Base-by-base conservation (phyloP, 257 asterid genomes). In the Rauvolfia tetraphylla region DNA sequence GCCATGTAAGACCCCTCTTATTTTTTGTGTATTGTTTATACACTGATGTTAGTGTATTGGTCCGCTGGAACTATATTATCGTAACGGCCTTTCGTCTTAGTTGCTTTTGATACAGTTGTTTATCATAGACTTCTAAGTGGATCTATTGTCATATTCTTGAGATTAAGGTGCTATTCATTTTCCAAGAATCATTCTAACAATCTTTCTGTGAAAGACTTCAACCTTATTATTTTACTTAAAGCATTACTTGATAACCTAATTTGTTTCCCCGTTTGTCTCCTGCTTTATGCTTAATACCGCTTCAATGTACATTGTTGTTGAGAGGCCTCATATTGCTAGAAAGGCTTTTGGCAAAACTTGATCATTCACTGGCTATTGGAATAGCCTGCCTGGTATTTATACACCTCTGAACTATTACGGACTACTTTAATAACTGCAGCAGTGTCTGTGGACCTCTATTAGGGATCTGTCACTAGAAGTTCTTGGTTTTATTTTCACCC, bases 1-100 rank as follows among this genome's bases (percentile, higher is more conserved):
- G 93, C 77, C 99, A 95, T 79, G 99, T 95, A 90, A 77, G 10
- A 13, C 27, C 51, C 54, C 61, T 78, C 31, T 66, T 71, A 8
- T 63, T 34, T 49, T 76, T 46, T 68, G 46, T 71, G 51, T 29
- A 44, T 5, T 68, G 46, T 46, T 75, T 5, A 41, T 33, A 51
- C n/a, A 44, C 2, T 65, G 46, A 20, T 3, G 8, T 1, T 63
- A 33, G 18, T 12, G 14, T 1, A 25, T 67, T 67, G 44, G 49
- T 44, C 7, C 31, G 38, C 48, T 67, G 2, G 25, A 66, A 7
- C 34, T 54, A 38, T 7, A 71, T 38, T 39, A 68, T 33, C 22
- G 3, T 38, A 25, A 27, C 39, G 31, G 54, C 54, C 8, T 25
- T n/a, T 39, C 33, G 25, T 23, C 7, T 59, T 4, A 54, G 38